Evolutionary conservation across 2,329 filamentous ascomycete genomes (phyloP), one percentile per base, ranked within the genome.

Genomic region (Aspergillus latus): DNA sequence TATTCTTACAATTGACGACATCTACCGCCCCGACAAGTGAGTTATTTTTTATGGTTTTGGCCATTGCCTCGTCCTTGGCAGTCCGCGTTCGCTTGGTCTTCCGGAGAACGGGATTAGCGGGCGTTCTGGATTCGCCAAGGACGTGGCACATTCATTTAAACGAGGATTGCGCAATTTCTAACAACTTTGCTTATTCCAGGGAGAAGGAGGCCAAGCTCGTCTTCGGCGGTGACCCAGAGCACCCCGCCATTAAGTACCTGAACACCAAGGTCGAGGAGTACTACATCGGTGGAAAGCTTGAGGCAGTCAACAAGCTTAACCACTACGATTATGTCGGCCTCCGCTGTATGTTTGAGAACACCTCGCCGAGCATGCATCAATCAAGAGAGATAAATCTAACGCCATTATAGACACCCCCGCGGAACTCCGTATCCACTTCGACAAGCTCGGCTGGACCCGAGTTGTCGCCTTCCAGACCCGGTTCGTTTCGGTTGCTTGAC

Each of bases 301-400:
- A 97, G 74, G 94, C 94, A 60, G 87, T 99, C 74, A 93, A 93
- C 84, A 89, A 91, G 66, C 84, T 96, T 59, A 92, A 95, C 80
- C 94, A 99, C 83, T 99, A 99, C 81, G 94, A 99, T 81, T 97
- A 97, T 80, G 90, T 97, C 66, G 94, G 90, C 70, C 85, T 97
- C 58, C 87, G 94, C 81, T 97, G 89, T 90, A 82, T 76, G 88
- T 76, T 32, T 21, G 34, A 11, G 29, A 37, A 40, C 50, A 49
- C 36, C 59, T 16, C 36, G 21, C 21, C 44, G 52, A 45, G n/a
- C 10, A 42, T 28, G 16, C 28, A 42, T 21, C 50, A 34, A 53
- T 21, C 21, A 21, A 21, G 30, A 34, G 34, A 40, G 8, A 40
- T 16, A 40, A 39, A 34, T 44, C 56, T 60, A 52, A 60, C 58